Evolutionary conservation across 2,329 filamentous ascomycete genomes (phyloP), one percentile per base, ranked within the genome.

Genomic region (Raffaelea deltoideospora): DNA sequence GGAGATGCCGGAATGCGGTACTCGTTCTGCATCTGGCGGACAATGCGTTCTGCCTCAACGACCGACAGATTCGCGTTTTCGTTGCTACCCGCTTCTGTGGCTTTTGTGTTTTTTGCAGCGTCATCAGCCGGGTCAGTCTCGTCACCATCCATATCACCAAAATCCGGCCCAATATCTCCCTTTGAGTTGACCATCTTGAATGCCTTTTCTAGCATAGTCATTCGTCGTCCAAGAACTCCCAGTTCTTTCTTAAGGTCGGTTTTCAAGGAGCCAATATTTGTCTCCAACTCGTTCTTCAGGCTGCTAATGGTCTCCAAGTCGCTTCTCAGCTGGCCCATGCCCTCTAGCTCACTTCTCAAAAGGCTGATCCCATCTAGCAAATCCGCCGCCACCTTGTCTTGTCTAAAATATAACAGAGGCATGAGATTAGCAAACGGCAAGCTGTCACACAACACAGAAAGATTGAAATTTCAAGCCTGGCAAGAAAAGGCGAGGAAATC

Each of bases 371-470:
- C 60, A 1, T 77, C 71, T 38, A 78, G 48, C 23, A 78, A 72
- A 40, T 77, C 74, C 8, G 66, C 59, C 14, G 70, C 63, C 3
- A 69, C 64, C 52, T 76, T 78, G 49, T 78, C 73, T 44, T 69
- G 65, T 38, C 67, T 72, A 39, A 17, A 31, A 15, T 33, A 8
- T 31, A 24, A 19, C n/a, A n/a, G n/a, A n/a, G n/a, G n/a, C n/a
- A n/a, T n/a, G n/a, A n/a, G n/a, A n/a, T n/a, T n/a, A n/a, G n/a
- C n/a, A n/a, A n/a, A n/a, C n/a, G n/a, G n/a, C n/a, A n/a, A n/a
- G n/a, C n/a, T n/a, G n/a, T n/a, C n/a, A n/a, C n/a, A n/a, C n/a
- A n/a, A n/a, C n/a, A n/a, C n/a, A n/a, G n/a, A n/a, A n/a, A n/a
- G n/a, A n/a, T n/a, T n/a, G n/a, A n/a, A n/a, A n/a, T n/a, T 13